Percentiles rank a stretch among this genome's conserved stretches.
These are phyloP conservation scores for Aegilops umbellulata DNA, from an alignment of 176 grass and related monocot species.

Conservation along the genomic window DNA sequence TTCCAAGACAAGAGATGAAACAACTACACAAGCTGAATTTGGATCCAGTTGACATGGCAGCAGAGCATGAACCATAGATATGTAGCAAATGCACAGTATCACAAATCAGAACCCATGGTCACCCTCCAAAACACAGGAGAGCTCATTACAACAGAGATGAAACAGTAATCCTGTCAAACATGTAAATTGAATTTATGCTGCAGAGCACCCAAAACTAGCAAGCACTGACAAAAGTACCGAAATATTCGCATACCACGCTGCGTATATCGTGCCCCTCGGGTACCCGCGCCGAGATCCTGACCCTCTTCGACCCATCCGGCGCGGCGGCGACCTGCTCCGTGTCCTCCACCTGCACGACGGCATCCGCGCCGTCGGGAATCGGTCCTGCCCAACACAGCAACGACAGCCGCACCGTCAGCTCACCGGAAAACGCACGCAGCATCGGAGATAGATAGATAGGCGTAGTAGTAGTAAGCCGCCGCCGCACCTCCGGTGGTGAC, in stretches of 20 bases:
- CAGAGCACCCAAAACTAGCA: background rate
- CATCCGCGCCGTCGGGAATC: conserved; percentile 82
- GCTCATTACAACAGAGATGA: background rate
- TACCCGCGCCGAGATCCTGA: conserved; percentile 57
- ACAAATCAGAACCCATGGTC: too few relatives aligned
- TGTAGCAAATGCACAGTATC: too few relatives aligned
- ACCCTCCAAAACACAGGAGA: too few relatives aligned
- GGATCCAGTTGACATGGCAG: background rate
- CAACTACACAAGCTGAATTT: background rate
- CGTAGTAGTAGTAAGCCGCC: too few relatives aligned
- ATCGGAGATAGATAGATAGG: background rate
- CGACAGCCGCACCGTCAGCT: background rate
- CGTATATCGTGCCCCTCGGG: conserved; percentile 57
- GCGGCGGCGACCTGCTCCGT: conserved; percentile 41
- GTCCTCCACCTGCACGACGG: conserved; percentile 93
- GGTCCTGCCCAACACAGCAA: conserved; percentile 42
- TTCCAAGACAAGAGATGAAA: background rate
- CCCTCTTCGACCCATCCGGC: conserved; percentile 51
- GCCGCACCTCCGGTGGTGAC: conserved; percentile 81
- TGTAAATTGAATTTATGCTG: background rate
- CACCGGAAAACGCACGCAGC: background rate
- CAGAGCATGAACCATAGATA: background rate
- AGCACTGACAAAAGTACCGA: background rate
- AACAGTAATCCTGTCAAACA: background rate
- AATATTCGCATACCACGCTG: conserved; percentile 44